Conservation (phyloP, 139 green algal genomes). For the Chlorella sp. region DNA sequence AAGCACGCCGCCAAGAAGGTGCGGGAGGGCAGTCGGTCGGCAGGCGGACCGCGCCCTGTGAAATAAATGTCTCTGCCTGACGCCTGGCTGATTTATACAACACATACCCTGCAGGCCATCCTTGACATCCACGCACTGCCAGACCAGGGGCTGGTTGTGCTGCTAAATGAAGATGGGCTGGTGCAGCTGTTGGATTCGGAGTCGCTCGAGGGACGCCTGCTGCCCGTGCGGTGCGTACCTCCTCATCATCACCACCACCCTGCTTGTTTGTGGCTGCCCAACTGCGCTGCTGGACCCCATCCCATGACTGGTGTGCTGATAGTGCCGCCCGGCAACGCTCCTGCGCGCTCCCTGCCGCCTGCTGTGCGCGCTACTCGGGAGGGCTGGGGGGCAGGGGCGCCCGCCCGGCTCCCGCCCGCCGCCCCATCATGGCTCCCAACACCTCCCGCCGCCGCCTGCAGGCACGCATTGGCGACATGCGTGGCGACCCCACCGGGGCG, state of each 20-base stretch:
- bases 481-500: not conserved
- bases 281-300: not conserved
- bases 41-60: not conserved
- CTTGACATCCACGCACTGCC: not conserved
- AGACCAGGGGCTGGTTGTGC: not conserved
- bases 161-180: not conserved
- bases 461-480: slow-evolving; percentile 7
- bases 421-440: not conserved
- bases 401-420: not conserved
- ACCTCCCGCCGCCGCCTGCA: not conserved
- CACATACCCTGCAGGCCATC: slow-evolving; percentile 16
- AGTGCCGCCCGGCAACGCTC: not conserved
- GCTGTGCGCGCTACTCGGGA: not conserved
- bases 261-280: not conserved
- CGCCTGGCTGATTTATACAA: not conserved
- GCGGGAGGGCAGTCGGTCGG: not conserved
- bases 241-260: not conserved
- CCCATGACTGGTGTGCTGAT: not conserved
- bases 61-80: too few relatives aligned
- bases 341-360: not conserved
- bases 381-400: not conserved
- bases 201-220: not conserved
- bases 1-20: slow-evolving; percentile 60
- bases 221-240: slow-evolving; percentile 11
- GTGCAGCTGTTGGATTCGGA: slow-evolving; percentile 9